Evolutionary conservation across 495 filamentous ascomycete species (phyloP), one percentile per base, ranked within the genome.

Genomic region (Penicillium psychrofluorescens): DNA sequence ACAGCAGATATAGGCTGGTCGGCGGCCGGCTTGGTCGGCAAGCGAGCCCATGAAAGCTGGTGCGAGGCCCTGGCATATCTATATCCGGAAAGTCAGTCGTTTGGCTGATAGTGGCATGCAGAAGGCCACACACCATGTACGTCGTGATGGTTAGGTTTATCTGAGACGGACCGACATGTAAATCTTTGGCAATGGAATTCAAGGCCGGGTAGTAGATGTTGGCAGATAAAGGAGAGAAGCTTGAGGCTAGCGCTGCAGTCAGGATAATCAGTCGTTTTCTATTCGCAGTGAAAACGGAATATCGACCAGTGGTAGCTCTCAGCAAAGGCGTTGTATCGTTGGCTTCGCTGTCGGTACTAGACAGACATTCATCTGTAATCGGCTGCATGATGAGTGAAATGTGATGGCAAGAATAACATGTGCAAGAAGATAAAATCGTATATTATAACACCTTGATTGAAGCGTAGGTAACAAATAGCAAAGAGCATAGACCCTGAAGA

Each of bases 81-180:
- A 35, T 10, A 12, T 6, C 12, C 34, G 27, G 32, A 12, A 8
- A 28, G 29, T 44, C 8, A 29, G 12, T 9, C 9, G n/a, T 12
- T 3, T 34, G 32, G 2, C 9, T 12, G 32, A 12, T 34, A 34
- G 32, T 34, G 9, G 6, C 32, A 12, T 10, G 3, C 1, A 12
- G 32, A 6, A 12, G n/a, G 10, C n/a, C 49, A 22, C 53, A 22
- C 53, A 75, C 68, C 55, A 75, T 63, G 44, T 74, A 79, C 3
- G 67, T 57, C 0, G 71, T 79, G n/a, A 78, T 50, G 0, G 72
- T 77, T 10, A 79, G 50, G 36, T 76, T 76, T 38, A 78, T 75
- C 35, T 62, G 38, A 8, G 60, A 50, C 2, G 49, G 44, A 10
- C 61, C 68, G 10, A 72, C 67, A 22, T 59, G 36, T 8, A 75